phyloP scores from a whole-genome alignment of 2,329 filamentous ascomycete genomes.

The Xylaria sp. region DNA sequence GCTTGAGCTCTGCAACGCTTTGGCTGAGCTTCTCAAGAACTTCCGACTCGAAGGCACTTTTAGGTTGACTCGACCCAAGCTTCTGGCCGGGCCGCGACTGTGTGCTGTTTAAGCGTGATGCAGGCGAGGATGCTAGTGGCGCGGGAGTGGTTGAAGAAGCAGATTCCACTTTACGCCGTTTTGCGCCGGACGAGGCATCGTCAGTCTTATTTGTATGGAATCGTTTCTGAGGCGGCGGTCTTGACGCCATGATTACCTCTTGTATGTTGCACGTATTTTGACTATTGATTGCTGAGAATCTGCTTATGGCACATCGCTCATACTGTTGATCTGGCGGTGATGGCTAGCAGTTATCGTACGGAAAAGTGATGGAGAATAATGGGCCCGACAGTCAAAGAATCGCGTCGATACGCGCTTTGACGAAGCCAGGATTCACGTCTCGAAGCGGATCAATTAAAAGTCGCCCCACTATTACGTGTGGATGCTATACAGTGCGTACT shows the following conservation, averaged over 20 bases:
- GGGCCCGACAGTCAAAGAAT: constrained; percentile 19
- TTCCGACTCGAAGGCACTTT: constrained; percentile 89
- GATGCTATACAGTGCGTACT: not conserved
- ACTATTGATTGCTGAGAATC: not conserved
- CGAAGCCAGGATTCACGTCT: constrained; percentile 18
- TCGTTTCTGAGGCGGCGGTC: constrained; percentile 63
- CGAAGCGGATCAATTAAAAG: constrained; percentile 19
- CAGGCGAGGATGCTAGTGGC: constrained; percentile 49
- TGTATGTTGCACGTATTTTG: not conserved
- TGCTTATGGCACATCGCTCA: not conserved
- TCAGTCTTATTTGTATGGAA: constrained; percentile 64
- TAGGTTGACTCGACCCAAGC: constrained; percentile 68
- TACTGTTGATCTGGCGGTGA: not conserved
- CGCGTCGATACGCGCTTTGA: constrained; percentile 25
- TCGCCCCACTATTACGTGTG: not conserved
- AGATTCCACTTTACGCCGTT: constrained; percentile 76
- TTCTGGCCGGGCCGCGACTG: constrained; percentile 58
- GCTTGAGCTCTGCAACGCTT: constrained; percentile 79
- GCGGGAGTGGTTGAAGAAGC: not conserved
- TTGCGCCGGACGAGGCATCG: constrained; percentile 56
- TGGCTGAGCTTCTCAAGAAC: constrained; percentile 94
- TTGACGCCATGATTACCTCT: constrained; percentile 41
- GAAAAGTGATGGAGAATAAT: constrained; percentile 13
- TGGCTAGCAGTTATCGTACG: not conserved
- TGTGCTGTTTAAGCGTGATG: constrained; percentile 56